phyloP scores from a whole-genome alignment of 805 yeast species.

The Saturnispora zaruensis region DNA sequence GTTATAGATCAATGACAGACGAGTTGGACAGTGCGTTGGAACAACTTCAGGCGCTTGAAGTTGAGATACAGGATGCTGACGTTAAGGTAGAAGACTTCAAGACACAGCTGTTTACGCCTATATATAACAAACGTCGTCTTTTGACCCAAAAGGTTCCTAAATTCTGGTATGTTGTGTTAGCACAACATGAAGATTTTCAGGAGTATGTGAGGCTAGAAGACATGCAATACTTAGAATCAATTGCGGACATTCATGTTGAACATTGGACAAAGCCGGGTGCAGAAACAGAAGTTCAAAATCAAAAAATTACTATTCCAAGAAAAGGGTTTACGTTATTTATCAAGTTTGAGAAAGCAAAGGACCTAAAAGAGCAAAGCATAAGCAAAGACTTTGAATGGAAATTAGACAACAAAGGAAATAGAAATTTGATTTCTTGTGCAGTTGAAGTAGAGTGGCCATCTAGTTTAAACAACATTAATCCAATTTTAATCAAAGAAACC shows the following conservation, averaged over 20 bases:
- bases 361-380: constrained; percentile 48
- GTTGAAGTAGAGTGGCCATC: constrained; percentile 63
- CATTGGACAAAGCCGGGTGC: constrained; percentile 32
- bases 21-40: constrained; percentile 7
- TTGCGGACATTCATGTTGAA: constrained; percentile 55
- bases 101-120: constrained; percentile 43
- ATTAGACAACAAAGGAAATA: constrained; percentile 43
- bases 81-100: constrained; percentile 50
- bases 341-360: constrained; percentile 38
- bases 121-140: constrained; percentile 49
- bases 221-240: constrained; percentile 60
- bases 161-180: constrained; percentile 83
- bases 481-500: constrained; percentile 38
- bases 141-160: constrained; percentile 50
- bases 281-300: constrained; percentile 4
- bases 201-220: constrained; percentile 74
- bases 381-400: constrained; percentile 48
- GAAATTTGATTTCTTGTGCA: constrained; percentile 43
- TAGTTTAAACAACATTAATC: constrained; percentile 48
- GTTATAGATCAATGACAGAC: neutral
- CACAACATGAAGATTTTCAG: constrained; percentile 76
- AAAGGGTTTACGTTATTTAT: constrained; percentile 47
- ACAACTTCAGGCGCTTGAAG: constrained; percentile 29
- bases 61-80: constrained; percentile 46
- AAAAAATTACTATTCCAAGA: constrained; percentile 19